Evolutionary conservation across 345 rosid species (phyloP).

Genomic region (Rhizophora apiculata): DNA sequence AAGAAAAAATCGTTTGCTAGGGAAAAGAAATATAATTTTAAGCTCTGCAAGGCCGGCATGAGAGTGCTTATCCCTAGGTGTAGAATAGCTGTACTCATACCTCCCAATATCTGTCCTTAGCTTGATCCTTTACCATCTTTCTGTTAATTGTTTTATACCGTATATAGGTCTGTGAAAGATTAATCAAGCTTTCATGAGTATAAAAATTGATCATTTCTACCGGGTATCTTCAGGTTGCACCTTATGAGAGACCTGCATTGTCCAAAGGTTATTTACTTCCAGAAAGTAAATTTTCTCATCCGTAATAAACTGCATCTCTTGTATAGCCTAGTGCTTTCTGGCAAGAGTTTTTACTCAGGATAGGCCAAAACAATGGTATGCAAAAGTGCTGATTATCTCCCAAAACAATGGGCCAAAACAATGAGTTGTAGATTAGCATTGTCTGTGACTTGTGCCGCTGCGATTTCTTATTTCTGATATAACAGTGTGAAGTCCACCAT

Average conservation of each 20-base stretch:
- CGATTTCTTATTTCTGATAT: background rate
- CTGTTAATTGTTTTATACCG: background rate
- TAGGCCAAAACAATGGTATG: background rate
- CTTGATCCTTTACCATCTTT: too few relatives aligned
- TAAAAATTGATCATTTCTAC: background rate
- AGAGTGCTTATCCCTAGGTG: background rate
- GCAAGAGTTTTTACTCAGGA: background rate
- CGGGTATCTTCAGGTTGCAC: constrained; percentile 54
- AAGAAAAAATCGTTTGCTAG: background rate
- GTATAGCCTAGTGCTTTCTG: background rate
- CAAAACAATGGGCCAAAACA: too few relatives aligned
- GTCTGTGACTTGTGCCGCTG: background rate
- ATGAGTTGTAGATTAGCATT: background rate
- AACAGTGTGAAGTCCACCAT: background rate
- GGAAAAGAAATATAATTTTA: background rate
- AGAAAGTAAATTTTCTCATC: constrained; percentile 45
- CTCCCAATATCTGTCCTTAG: background rate
- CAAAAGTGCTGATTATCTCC: background rate
- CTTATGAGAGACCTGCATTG: constrained; percentile 90
- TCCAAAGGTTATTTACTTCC: constrained; percentile 87
- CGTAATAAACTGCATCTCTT: background rate
- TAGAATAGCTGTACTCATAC: background rate
- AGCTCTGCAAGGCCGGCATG: background rate
- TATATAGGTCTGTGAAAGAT: background rate
- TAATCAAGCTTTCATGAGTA: background rate